These are phyloP conservation scores for Beauveria australis DNA, from an alignment of 2,329 filamentous ascomycete species.

Conservation along the genomic window DNA sequence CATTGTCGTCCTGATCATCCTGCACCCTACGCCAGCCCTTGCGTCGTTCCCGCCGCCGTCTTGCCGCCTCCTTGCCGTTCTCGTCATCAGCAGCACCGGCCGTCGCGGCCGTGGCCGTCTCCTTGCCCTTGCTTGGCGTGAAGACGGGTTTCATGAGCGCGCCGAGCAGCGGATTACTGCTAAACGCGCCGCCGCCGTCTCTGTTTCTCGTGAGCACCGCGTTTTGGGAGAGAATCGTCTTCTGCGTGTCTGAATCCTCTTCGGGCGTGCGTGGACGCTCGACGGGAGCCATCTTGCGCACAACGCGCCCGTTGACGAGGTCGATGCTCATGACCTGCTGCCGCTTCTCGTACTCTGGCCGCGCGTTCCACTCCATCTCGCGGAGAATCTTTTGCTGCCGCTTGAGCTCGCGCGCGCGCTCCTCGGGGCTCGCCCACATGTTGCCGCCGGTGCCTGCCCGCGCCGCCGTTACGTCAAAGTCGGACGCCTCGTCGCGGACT, in stretches of 20 bases:
- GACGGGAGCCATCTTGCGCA: conserved; percentile 59
- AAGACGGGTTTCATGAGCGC: conserved; percentile 57
- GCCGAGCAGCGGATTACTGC: conserved; percentile 58
- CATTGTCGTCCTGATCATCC: conserved; percentile 51
- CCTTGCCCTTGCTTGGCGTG: conserved; percentile 43
- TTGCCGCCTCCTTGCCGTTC: conserved; percentile 24
- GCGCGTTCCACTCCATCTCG: conserved; percentile 79
- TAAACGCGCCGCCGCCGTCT: conserved; percentile 55
- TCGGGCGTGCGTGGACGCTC: conserved; percentile 49
- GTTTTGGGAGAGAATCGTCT: conserved; percentile 14
- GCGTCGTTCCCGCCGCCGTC: conserved; percentile 31
- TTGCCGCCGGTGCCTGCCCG: conserved; percentile 35
- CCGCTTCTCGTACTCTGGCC: conserved; percentile 83
- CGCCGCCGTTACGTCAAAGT: conserved; percentile 45
- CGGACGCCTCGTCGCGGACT: conserved; percentile 74
- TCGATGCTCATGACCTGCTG: conserved; percentile 80
- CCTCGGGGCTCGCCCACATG: conserved; percentile 79
- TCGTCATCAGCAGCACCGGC: neutral
- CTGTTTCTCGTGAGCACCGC: conserved; percentile 19
- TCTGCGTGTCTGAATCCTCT: conserved; percentile 23
- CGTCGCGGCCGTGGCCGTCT: conserved; percentile 19
- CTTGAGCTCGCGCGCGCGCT: conserved; percentile 75
- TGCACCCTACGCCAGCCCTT: conserved; percentile 52
- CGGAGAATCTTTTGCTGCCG: conserved; percentile 74
- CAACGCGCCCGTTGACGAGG: conserved; percentile 66